phyloP scores from a whole-genome alignment of 495 filamentous ascomycete genomes.

The Podospora comata region DNA sequence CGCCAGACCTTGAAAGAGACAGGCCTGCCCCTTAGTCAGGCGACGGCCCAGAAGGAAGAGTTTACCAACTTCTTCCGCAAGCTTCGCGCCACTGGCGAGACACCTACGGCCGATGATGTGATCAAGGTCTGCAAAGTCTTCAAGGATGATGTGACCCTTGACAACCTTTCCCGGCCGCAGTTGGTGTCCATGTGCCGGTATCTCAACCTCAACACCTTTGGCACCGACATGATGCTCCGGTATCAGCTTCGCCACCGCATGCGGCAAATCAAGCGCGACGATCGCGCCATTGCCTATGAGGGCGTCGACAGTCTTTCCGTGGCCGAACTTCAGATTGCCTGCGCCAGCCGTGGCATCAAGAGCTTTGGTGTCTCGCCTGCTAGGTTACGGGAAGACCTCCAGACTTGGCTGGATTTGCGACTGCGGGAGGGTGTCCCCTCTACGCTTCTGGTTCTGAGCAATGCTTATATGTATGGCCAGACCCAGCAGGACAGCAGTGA shows the following conservation, averaged over 20 bases:
- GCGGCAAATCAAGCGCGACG: conserved; percentile 98
- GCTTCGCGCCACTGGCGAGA: conserved; percentile 84
- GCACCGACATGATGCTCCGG: conserved; percentile 94
- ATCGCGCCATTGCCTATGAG: conserved; percentile 91
- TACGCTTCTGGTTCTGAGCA: conserved; percentile 91
- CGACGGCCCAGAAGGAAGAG: conserved; percentile 87
- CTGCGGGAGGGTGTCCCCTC: conserved; percentile 91
- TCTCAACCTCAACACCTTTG: conserved; percentile 96
- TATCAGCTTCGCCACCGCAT: conserved; percentile 97
- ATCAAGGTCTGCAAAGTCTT: conserved; percentile 99
- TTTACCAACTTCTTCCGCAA: conserved; percentile 99
- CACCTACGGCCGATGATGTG: conserved; percentile 82
- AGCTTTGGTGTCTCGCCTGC: conserved; percentile 87
- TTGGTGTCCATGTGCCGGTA: conserved; percentile 97
- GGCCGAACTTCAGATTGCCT: conserved; percentile 86
- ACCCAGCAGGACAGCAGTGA: conserved; percentile 59
- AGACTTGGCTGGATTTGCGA: conserved; percentile 92
- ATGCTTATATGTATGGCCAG: conserved; percentile 97
- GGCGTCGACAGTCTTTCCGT: conserved; percentile 92
- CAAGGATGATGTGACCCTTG: conserved; percentile 94
- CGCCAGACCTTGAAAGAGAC: conserved; percentile 88
- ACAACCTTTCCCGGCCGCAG: conserved; percentile 94
- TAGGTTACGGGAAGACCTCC: conserved; percentile 82
- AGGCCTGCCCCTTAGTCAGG: conserved; percentile 79
- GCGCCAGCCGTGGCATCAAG: conserved; percentile 84